These are phyloP conservation scores for Leonotis leonurus DNA, from an alignment of 257 asterid species.

Conservation along the genomic window DNA sequence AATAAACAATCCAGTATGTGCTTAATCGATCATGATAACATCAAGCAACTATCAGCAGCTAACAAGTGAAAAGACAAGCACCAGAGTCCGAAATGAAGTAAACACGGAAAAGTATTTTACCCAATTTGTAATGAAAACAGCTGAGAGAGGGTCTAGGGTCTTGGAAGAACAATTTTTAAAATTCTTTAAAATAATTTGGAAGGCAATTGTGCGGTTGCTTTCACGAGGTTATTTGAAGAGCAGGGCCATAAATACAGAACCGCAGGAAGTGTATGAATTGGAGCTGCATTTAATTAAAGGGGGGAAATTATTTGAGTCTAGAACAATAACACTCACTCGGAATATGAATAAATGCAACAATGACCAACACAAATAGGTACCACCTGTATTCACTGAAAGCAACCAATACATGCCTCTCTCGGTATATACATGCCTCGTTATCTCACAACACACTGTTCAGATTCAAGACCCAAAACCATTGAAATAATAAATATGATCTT, in stretches of 20 bases:
- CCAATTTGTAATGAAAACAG: neutral
- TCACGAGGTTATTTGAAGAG: neutral
- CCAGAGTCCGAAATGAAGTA: neutral
- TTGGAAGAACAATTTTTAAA: neutral
- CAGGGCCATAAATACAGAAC: neutral
- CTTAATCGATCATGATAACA: constrained; percentile 7
- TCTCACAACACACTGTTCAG: constrained; percentile 7
- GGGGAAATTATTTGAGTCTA: neutral
- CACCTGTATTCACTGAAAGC: neutral
- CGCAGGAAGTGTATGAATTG: neutral
- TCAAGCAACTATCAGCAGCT: neutral
- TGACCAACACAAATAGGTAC: neutral
- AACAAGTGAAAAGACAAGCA: neutral
- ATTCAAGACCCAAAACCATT: neutral
- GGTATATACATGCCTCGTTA: neutral
- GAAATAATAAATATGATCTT: neutral
- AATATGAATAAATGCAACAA: too few relatives aligned
- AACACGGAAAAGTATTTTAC: neutral
- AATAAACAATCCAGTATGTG: neutral
- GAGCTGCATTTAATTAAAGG: constrained; percentile 1
- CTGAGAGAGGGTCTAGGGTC: neutral
- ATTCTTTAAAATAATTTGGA: too few relatives aligned
- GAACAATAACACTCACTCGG: constrained; percentile 3
- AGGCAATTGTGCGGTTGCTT: neutral
- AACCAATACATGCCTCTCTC: neutral